phyloP scores from a whole-genome alignment of 2,329 filamentous ascomycete species.

The Aureobasidium melanogenum region DNA sequence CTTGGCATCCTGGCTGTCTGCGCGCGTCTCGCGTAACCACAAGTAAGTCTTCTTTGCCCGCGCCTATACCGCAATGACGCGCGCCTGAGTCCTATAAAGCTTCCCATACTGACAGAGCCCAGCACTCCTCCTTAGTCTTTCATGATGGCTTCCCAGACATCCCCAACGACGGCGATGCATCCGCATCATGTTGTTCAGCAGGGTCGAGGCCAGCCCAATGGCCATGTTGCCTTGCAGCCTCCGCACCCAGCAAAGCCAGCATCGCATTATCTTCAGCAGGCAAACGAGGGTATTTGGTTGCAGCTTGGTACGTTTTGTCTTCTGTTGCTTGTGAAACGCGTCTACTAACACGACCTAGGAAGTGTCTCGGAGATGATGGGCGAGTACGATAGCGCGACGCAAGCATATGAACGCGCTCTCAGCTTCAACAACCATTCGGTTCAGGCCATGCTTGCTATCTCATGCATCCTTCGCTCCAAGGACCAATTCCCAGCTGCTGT shows the following conservation, averaged over 20 bases:
- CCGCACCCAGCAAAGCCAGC: constrained; percentile 51
- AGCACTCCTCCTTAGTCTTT: neutral
- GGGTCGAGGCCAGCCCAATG: constrained; percentile 48
- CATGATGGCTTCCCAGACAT: constrained; percentile 49
- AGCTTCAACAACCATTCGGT: constrained; percentile 82
- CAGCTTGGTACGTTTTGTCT: constrained; percentile 64
- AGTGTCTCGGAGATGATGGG: constrained; percentile 80
- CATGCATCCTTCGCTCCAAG: constrained; percentile 78
- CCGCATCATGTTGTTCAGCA: constrained; percentile 58
- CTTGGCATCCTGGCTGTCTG: constrained; percentile 9
- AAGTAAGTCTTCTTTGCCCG: neutral
- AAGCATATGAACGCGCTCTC: constrained; percentile 83
- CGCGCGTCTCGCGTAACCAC: constrained; percentile 9
- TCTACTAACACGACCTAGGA: constrained; percentile 44
- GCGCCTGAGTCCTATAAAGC: neutral
- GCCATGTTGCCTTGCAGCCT: constrained; percentile 26
- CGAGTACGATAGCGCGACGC: constrained; percentile 79
- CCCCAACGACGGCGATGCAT: constrained; percentile 66
- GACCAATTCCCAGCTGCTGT: constrained; percentile 92
- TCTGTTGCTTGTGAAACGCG: neutral
- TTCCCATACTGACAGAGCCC: neutral
- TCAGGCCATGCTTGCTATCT: constrained; percentile 87
- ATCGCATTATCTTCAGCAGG: constrained; percentile 63
- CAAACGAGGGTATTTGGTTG: constrained; percentile 87
- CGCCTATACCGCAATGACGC: neutral